Base-by-base conservation (phyloP, 2,329 filamentous ascomycete species). In the Leptosphaerulina australis region DNA sequence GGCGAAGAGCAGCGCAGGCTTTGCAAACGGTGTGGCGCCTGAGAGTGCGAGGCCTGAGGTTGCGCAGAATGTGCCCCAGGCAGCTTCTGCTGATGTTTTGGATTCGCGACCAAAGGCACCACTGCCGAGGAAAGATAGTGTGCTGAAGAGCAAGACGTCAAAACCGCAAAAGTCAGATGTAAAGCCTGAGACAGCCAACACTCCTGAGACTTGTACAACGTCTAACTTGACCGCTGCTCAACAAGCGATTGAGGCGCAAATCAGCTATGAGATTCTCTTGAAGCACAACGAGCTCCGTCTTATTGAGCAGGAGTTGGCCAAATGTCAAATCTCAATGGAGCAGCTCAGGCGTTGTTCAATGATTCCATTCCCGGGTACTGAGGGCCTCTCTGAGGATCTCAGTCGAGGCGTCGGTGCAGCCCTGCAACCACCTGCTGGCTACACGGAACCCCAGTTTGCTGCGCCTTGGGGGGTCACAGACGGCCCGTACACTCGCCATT, bases 271-370 rank as follows among this genome's bases (percentile, higher is more conserved):
- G 77, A 92, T 97, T 44, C 77, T 97, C 57, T 78, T 95, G 70
- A 97, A 97, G 79, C 94, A 99, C 74, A 86, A 94, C 66, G 94
- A 99, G 77, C 77, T 97, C 52, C 90, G 92, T 49, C 81, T 96
- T 61, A 96, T 97, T 72, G 91, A 97, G 69, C 91, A 96, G 75
- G 94, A 97, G 76, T 82, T 97, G 59, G 93, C 91, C 59, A 97
- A 97, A 77, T 97, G 92, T 69, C 92, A 97, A 77, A 79, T 92
- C 58, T 91, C 92, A 9, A 81, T 97, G 61, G 94, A 99, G 76
- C 94, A 97, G 76, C 79, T 99, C 56, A 88, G 94, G 63, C 87
- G 94, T 53, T 97, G 92, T 75, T 87, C 94, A 69, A 80, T 97
- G 60, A 93, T 96, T 62, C 93, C 93, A 4, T 97, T 91, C 71